These are phyloP conservation scores for Venturia effusa DNA, from an alignment of 2,329 filamentous ascomycete genomes.

Conservation along the genomic window DNA sequence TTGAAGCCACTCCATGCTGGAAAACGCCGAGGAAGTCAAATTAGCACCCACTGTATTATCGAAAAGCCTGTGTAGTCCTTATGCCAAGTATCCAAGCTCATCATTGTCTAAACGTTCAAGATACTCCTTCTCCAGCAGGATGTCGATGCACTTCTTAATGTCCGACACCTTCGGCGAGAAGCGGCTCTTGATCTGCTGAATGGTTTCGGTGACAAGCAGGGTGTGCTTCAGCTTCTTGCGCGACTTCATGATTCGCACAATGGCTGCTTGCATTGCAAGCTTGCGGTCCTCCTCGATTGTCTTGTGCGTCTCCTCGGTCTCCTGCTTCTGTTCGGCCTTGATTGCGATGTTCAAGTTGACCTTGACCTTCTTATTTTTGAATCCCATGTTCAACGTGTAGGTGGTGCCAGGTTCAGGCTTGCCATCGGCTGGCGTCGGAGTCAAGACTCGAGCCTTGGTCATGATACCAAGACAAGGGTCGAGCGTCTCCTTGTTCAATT, in stretches of 20 bases:
- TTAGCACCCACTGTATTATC: neutral
- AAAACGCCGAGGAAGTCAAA: neutral
- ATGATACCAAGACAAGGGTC: constrained; percentile 81
- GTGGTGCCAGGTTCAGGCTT: constrained; percentile 69
- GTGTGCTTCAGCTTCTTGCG: constrained; percentile 98
- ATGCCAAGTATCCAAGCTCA: constrained; percentile 89
- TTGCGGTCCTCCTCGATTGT: constrained; percentile 98
- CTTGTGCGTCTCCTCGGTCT: constrained; percentile 96
- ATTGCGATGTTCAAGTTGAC: constrained; percentile 92
- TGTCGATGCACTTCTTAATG: constrained; percentile 99
- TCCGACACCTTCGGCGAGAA: constrained; percentile 89
- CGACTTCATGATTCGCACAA: constrained; percentile 99
- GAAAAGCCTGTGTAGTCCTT: constrained; percentile 21
- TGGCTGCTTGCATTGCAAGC: constrained; percentile 88
- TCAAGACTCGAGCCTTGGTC: constrained; percentile 84
- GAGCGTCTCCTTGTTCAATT: constrained; percentile 68
- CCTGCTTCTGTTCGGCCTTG: constrained; percentile 91
- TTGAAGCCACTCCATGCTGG: neutral
- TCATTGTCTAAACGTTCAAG: constrained; percentile 91
- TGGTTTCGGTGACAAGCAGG: constrained; percentile 87
- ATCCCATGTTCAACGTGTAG: constrained; percentile 82
- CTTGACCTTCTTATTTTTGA: constrained; percentile 97
- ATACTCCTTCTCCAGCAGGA: constrained; percentile 97
- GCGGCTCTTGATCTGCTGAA: constrained; percentile 84
- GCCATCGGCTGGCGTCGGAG: constrained; percentile 57